phyloP scores from a whole-genome alignment of 805 yeast species.

The Komagataella populi region DNA sequence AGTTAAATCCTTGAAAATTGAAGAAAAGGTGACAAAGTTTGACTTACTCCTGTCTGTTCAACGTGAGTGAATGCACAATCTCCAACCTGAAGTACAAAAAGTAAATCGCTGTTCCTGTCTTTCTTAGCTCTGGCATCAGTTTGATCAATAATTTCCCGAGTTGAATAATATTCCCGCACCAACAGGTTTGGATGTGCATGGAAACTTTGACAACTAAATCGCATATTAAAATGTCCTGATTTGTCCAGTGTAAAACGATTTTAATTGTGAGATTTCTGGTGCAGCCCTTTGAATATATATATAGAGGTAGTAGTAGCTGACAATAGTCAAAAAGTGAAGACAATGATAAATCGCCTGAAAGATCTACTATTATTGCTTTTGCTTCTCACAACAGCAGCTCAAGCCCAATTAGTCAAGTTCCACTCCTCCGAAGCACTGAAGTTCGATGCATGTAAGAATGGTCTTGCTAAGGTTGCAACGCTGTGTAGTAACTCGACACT shows the following conservation, averaged over 20 bases:
- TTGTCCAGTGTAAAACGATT: not conserved
- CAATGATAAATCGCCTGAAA: not conserved
- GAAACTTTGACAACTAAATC: not conserved
- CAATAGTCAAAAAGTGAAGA: not conserved
- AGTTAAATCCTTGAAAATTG: not conserved
- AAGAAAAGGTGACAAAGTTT: not conserved
- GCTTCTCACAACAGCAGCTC: not conserved
- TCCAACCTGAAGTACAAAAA: not conserved
- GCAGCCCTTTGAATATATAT: too few species aligned
- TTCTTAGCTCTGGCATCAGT: too few species aligned
- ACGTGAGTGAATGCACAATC: not conserved
- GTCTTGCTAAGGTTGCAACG: not conserved
- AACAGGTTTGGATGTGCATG: not conserved
- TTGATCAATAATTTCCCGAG: not conserved
- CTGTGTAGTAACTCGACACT: not conserved
- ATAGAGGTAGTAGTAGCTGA: not conserved
- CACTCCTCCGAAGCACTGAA: not conserved
- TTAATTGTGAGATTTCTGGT: not conserved
- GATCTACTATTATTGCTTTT: not conserved
- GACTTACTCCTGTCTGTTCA: not conserved
- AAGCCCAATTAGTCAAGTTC: not conserved
- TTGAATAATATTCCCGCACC: not conserved
- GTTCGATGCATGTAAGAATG: not conserved
- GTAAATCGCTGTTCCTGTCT: too few species aligned
- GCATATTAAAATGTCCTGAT: not conserved